phyloP scores from a whole-genome alignment of 2,329 filamentous ascomycete species.

The Beauveria medogensis region DNA sequence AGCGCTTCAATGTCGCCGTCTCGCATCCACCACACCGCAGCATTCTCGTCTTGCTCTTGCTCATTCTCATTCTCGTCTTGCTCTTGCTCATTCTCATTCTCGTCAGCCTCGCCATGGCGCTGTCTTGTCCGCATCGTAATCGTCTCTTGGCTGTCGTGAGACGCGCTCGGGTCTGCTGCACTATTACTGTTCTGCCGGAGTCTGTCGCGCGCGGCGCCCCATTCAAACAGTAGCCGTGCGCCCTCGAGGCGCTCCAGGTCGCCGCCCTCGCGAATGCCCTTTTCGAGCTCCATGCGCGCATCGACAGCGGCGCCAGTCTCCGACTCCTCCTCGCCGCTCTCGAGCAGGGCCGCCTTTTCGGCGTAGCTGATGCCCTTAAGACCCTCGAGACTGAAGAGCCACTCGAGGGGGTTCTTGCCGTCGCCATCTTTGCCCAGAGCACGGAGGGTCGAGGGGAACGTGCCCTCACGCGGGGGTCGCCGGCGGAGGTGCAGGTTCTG shows the following conservation, averaged over 20 bases:
- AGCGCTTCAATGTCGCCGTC: constrained; percentile 47
- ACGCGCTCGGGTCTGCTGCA: constrained; percentile 8
- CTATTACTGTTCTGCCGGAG: constrained; percentile 17
- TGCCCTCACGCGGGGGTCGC: constrained; percentile 57
- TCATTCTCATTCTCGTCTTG: constrained; percentile 17
- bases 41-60: constrained; percentile 18
- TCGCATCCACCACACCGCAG: constrained; percentile 45
- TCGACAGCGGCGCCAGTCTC: constrained; percentile 54
- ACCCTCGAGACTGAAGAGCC: constrained; percentile 60
- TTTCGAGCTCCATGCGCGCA: constrained; percentile 58
- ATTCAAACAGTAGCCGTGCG: constrained; percentile 46
- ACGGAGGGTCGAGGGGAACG: constrained; percentile 66
- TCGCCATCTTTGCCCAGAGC: constrained; percentile 49
- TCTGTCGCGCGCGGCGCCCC: constrained; percentile 39
- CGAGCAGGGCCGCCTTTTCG: constrained; percentile 57
- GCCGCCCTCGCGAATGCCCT: constrained; percentile 32
- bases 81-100: constrained; percentile 16
- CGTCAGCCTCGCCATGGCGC: constrained; percentile 17
- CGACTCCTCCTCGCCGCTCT: constrained; percentile 39
- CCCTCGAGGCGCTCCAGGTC: constrained; percentile 40
- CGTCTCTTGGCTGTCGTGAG: constrained; percentile 28
- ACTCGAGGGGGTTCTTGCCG: constrained; percentile 50
- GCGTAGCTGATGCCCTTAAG: constrained; percentile 51
- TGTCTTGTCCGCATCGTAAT: constrained; percentile 15
- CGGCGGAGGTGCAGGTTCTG: constrained; percentile 70